Evolutionary conservation across 805 yeast genomes (phyloP), one percentile per base, ranked within the genome.

Genomic region (Torulaspora delbrueckii): DNA sequence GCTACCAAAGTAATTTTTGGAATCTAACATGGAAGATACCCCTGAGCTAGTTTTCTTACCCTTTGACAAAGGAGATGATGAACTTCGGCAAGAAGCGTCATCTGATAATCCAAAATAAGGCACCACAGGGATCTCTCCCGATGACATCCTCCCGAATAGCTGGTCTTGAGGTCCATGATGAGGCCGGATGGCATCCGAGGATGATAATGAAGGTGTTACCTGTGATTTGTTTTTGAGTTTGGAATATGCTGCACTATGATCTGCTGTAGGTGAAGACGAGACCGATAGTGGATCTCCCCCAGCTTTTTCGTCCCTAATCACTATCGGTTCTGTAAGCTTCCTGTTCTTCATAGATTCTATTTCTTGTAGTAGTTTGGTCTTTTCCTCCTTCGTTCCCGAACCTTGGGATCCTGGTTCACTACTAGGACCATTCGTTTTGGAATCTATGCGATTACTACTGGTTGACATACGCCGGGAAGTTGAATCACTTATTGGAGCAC

Each of bases 281-380:
- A 35, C 30, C 24, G 40, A 22, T 9, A 24, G 12, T 14, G 13
- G 5, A 12, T 28, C 35, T 14, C 10, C 35, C 4, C 27, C 44
- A 16, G 12, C 36, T 8, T 30, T 36, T n/a, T 34, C 23, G 19
- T 35, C 43, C 24, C 45, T 48, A 7, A 33, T 43, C n/a, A 27
- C 6, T 8, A 42, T 37, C 10, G 44, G 47, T 8, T 45, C 52
- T 12, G 40, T 34, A 12, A 42, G 27, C 24, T 42, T 37, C 9
- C 35, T 46, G 7, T 35, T 43, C 30, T 40, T 48, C 30, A 48
- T 24, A 19, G 41, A 35, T 27, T 46, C 52, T 10, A 48, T 35
- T 40, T 48, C 52, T 10, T 42, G 46, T 18, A 30, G 46, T 27
- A 26, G 30, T 8, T 26, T 26, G n/a, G 13, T 10, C 30, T 26